A percentile compares a stretch with the other conserved stretches of the same genome.
These are phyloP conservation scores for Wickerhamomyces silvicola DNA, from an alignment of 805 yeast genomes.

Conservation along the genomic window DNA sequence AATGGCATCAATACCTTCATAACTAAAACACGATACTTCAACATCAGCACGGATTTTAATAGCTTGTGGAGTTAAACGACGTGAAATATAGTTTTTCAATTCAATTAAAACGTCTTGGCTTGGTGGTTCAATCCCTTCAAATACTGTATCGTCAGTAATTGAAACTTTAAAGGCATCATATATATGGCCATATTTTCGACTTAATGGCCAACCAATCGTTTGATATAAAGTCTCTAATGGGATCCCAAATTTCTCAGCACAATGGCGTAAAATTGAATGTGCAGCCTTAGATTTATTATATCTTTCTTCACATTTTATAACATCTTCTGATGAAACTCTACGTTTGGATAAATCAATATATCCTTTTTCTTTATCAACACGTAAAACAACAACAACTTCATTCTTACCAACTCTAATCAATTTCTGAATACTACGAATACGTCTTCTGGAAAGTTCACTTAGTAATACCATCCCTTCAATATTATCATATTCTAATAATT, in stretches of 20 bases:
- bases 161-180: constrained; percentile 96
- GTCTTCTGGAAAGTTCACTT: constrained; percentile 95
- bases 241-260: constrained; percentile 92
- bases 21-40: constrained; percentile 93
- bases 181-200: constrained; percentile 93
- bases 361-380: constrained; percentile 98
- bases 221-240: constrained; percentile 82
- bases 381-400: constrained; percentile 94
- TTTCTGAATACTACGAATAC: constrained; percentile 96
- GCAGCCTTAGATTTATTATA: constrained; percentile 96
- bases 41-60: constrained; percentile 97
- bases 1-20: constrained; percentile 97
- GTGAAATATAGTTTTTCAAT: constrained; percentile 77
- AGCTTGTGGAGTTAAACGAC: constrained; percentile 96
- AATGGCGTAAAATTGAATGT: constrained; percentile 95
- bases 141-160: constrained; percentile 81
- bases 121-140: constrained; percentile 73
- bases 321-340: constrained; percentile 97
- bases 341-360: constrained; percentile 96
- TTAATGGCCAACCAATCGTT: constrained; percentile 95
- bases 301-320: constrained; percentile 94
- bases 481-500: constrained; percentile 91
- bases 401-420: constrained; percentile 96
- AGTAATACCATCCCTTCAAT: constrained; percentile 98
- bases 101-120: constrained; percentile 73